These are phyloP conservation scores for Dimocarpus longan DNA, from an alignment of 345 rosid species.

Conservation along the genomic window DNA sequence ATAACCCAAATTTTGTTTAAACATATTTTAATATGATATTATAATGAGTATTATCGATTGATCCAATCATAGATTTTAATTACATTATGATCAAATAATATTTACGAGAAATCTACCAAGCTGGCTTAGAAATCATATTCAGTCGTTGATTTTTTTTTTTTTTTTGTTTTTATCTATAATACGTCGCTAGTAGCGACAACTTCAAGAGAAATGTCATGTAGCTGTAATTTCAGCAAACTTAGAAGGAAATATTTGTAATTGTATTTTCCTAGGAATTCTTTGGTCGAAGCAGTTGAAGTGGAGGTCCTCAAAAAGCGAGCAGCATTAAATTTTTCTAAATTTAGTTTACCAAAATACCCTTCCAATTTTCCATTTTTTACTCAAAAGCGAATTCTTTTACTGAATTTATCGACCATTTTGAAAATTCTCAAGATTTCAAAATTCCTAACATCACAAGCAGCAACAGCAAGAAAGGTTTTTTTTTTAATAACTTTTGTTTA, in stretches of 20 bases:
- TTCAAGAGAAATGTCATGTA: not conserved
- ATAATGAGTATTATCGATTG: not conserved
- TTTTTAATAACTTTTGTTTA: not conserved
- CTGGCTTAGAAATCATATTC: not conserved
- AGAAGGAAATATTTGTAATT: not conserved
- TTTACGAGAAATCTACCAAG: too few species aligned
- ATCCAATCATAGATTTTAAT: not conserved
- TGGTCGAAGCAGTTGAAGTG: too few species aligned
- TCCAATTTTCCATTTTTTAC: not conserved
- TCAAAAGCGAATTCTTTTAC: not conserved
- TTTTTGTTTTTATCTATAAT: not conserved
- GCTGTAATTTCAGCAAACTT: not conserved
- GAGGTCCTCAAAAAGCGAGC: not conserved
- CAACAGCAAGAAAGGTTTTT: not conserved
- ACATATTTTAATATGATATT: not conserved
- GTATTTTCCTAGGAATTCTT: not conserved
- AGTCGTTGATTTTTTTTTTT: not conserved
- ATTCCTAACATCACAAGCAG: not conserved
- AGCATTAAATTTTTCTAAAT: not conserved
- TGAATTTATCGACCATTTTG: not conserved
- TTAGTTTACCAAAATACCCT: slow-evolving; percentile 5
- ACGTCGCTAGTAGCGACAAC: not conserved
- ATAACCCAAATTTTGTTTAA: too few species aligned
- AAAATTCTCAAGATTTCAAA: not conserved
- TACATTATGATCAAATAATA: not conserved